These are phyloP conservation scores for Ustilago esculenta DNA, from an alignment of 1,284 basidiomycete species.

Conservation along the genomic window DNA sequence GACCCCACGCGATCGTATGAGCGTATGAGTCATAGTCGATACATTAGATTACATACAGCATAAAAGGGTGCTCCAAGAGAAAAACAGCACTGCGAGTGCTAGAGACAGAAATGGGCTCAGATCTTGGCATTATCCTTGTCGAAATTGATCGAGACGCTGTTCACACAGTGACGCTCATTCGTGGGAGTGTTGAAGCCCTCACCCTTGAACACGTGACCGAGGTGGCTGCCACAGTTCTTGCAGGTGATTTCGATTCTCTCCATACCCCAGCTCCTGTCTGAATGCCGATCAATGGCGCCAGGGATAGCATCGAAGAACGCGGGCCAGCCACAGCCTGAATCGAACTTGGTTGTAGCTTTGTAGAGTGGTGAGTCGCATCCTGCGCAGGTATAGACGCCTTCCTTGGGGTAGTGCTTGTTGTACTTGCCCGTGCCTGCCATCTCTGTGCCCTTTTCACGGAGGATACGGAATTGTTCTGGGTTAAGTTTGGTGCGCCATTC, in stretches of 20 bases:
- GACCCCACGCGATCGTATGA: no score
- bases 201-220: conserved; percentile 92
- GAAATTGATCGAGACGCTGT: conserved; percentile 86
- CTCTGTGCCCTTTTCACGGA: conserved; percentile 89
- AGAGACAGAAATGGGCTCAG: background rate
- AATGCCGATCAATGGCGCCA: conserved; percentile 78
- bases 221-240: conserved; percentile 81
- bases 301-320: conserved; percentile 95
- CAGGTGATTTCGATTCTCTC: conserved; percentile 79
- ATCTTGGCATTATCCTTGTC: conserved; percentile 70
- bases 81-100: background rate
- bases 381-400: conserved; percentile 75
- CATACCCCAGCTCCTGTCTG: conserved; percentile 69
- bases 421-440: conserved; percentile 79
- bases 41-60: no score
- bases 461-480: conserved; percentile 86
- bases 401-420: conserved; percentile 74
- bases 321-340: conserved; percentile 95
- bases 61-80: background rate
- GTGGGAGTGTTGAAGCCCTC: conserved; percentile 76
- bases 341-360: conserved; percentile 85
- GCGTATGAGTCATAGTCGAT: no score
- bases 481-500: conserved; percentile 87
- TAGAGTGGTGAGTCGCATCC: conserved; percentile 68
- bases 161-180: conserved; percentile 76